Evolutionary conservation across 2,329 filamentous ascomycete species (phyloP), one percentile per base, ranked within the genome.

Genomic region (Exophiala sideris): DNA sequence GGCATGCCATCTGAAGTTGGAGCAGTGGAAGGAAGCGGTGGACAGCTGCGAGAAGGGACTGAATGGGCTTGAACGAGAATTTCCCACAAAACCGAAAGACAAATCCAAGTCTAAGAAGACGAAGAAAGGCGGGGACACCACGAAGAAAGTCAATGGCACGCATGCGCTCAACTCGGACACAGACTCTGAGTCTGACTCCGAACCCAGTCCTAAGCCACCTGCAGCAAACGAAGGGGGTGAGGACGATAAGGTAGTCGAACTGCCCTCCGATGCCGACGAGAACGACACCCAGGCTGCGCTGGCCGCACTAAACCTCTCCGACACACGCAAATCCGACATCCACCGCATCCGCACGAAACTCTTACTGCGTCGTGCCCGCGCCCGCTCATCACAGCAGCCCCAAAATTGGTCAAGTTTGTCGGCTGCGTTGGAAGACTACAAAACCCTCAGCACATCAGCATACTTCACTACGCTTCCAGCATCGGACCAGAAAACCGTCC

Each of bases 11-110:
- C 70, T 97, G 50, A 95, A 95, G 68, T 76, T 95, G 2, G 79
- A 85, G 57, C 86, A 92, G 57, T 96, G 91, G 89, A 90, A 91
- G 62, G 84, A 89, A 29, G 89, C 90, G 8, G 80, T 91, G 40
- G 85, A 86, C 45, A 79, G 82, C 8, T 91, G 91, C 1, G 88
- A 84, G 0, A 77, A 81, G 9, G 86, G 89, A 1, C 68, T 97
- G 0, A 86, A 91, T 9, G 79, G 81, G 0, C 73, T 97, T n/a
- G 83, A 87, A 57, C 78, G 80, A 24, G 65, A 92, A 20, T 69
- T 80, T 42, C 76, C 77, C 3, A 72, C 68, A 2, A 51, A 67
- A 52, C 18, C 51, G 56, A 57, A 63, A 61, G 24, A 38, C 49
- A 57, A 38, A 53, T 56, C 35, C 20, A 44, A 44, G n/a, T 11